Evolutionary conservation across 2,329 filamentous ascomycete genomes (phyloP), one percentile per base, ranked within the genome.

Genomic region (Pseudogymnoascus destructans): DNA sequence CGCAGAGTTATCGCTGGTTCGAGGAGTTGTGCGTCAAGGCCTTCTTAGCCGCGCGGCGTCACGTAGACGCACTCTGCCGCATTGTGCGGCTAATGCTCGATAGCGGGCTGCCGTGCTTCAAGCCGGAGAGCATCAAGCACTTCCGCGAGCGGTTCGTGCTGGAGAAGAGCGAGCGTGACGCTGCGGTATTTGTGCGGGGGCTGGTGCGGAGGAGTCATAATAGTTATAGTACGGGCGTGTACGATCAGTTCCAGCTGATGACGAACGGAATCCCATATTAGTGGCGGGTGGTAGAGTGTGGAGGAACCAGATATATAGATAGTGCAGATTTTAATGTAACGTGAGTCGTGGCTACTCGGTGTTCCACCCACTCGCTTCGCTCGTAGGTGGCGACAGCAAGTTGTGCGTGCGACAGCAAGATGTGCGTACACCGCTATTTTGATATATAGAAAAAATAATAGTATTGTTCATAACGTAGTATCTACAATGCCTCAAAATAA

Each of bases 191-290:
- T 66, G 95, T 98, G 83, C 82, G 85, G 64, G 88, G 87, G 58
- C 75, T 97, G 66, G 86, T 96, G 68, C 86, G 85, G 75, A 95
- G 87, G 79, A 96, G 91, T 70, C 88, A 93, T 68, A 81, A 85
- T 60, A 96, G 88, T 73, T 88, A 93, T 70, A 91, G 87, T 59
- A 99, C 93, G 1, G 90, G 89, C 64, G 86, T 92, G 54, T 99
- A 99, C 71, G 95, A 99, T 74, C 89, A 95, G 71, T 99, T 96
- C 78, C 93, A 99, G 76, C 75, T 96, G 67, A 75, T 96, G 73
- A 97, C 93, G 30, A 97, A 98, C 69, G 93, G 92, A 5, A 98
- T 98, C 71, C 93, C 93, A 32, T 97, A 95, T 56, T 52, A 52
- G 25, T 4, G 46, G n/a, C 9, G 15, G 9, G 10, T 17, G 25